A percentile compares a stretch with the other conserved stretches of the same genome.
Evolutionary conservation across 495 filamentous ascomycete genomes (phyloP).

Genomic region (Neurospora pannonica): DNA sequence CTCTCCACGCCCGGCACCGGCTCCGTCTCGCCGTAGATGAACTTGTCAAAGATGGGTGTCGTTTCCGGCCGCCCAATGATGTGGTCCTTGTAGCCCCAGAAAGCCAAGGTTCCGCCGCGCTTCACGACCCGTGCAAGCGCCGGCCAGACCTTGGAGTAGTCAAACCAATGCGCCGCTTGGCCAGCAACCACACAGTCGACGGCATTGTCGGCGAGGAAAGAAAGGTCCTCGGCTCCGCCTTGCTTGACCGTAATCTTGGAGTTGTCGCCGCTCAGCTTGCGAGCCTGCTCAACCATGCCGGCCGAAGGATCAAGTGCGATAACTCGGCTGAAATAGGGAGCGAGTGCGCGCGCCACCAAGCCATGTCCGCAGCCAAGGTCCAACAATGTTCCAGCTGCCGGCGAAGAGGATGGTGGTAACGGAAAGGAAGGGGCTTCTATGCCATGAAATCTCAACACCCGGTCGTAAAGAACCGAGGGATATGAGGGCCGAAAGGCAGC

Average conservation of each 20-base stretch:
- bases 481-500: slow-evolving; percentile 57
- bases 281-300: slow-evolving; percentile 49
- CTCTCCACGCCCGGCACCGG: slow-evolving; percentile 33
- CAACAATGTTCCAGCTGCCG: slow-evolving; percentile 30
- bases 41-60: slow-evolving; percentile 36
- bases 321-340: slow-evolving; percentile 36
- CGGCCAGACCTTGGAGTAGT: slow-evolving; percentile 41
- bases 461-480: slow-evolving; percentile 43
- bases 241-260: slow-evolving; percentile 38
- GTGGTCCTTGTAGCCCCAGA: slow-evolving; percentile 56
- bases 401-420: background rate
- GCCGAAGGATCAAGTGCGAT: slow-evolving; percentile 50
- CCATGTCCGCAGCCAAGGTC: slow-evolving; percentile 58
- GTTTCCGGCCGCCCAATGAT: slow-evolving; percentile 38
- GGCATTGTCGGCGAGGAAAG: slow-evolving; percentile 33
- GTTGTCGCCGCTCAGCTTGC: slow-evolving; percentile 25
- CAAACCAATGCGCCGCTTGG: slow-evolving; percentile 60
- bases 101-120: slow-evolving; percentile 46
- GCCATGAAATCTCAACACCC: slow-evolving; percentile 45
- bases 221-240: slow-evolving; percentile 41
- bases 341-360: slow-evolving; percentile 44
- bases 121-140: slow-evolving; percentile 45
- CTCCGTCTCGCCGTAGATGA: slow-evolving; percentile 34
- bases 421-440: background rate
- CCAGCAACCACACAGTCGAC: slow-evolving; percentile 51